phyloP scores from a whole-genome alignment of 2,329 filamentous ascomycete species.

The Teratosphaeria pseudoeucalypti region DNA sequence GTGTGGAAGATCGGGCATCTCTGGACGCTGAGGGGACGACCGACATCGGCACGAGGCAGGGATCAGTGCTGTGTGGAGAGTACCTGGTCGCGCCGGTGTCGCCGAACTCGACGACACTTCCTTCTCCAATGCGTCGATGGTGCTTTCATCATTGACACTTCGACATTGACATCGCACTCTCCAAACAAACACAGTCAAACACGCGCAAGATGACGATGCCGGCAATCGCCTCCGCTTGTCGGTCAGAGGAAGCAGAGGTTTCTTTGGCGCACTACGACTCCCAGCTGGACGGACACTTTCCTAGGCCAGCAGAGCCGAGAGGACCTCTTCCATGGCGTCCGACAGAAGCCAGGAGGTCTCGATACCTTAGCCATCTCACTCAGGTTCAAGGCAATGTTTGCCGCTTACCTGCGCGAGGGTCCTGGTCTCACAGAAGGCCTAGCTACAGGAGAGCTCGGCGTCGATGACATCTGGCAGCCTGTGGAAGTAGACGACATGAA shows the following conservation, averaged over 20 bases:
- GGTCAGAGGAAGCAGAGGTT: not conserved
- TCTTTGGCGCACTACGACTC: not conserved
- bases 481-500: too few species aligned
- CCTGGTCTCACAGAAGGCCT: too few species aligned
- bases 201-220: not conserved
- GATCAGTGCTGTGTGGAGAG: too few species aligned
- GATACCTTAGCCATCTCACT: not conserved
- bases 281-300: not conserved
- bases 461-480: too few species aligned
- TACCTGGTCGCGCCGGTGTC: not conserved
- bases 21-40: too few species aligned
- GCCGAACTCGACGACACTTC: not conserved
- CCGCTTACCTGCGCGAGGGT: too few species aligned
- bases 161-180: not conserved
- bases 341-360: not conserved
- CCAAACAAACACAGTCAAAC: not conserved
- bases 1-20: too few species aligned
- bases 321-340: not conserved
- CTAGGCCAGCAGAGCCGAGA: not conserved
- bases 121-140: not conserved
- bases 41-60: too few species aligned
- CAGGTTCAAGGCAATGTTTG: too few species aligned
- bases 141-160: not conserved
- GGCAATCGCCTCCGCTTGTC: not conserved
- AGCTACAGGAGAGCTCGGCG: too few species aligned